Conservation (phyloP, 768 basidiomycete species). For the Collybiopsis luxurians region DNA sequence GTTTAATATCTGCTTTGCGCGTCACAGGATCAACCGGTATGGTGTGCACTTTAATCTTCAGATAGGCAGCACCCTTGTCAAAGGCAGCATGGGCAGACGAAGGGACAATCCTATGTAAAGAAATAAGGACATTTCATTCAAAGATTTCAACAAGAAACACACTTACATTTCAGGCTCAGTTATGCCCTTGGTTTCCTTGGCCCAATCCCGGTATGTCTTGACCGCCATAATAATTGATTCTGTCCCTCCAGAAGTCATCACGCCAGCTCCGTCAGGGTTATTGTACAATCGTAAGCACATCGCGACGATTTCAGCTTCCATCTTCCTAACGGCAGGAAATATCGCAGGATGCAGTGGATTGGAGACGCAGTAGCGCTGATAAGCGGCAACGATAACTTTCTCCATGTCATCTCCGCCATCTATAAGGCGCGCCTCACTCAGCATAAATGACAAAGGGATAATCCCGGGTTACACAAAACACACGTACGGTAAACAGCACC, state of each 20-base stretch:
- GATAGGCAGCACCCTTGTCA: constrained; percentile 87
- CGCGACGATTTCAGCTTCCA: constrained; percentile 94
- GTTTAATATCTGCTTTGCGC: constrained; percentile 73
- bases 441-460: no score
- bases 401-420: constrained; percentile 84
- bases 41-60: constrained; percentile 85
- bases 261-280: constrained; percentile 82
- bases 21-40: constrained; percentile 79
- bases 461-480: no score
- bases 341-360: constrained; percentile 93
- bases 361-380: constrained; percentile 77
- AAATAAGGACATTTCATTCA: background rate
- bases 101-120: constrained; percentile 65
- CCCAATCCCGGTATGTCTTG: constrained; percentile 96
- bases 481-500: constrained; percentile 84
- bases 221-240: constrained; percentile 95
- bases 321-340: constrained; percentile 90
- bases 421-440: no score
- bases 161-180: constrained; percentile 86
- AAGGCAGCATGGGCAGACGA: constrained; percentile 91
- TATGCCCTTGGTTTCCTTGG: constrained; percentile 78
- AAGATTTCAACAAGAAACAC: background rate
- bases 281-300: constrained; percentile 87
- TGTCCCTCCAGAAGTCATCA: constrained; percentile 93
- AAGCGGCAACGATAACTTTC: constrained; percentile 76